phyloP scores from a whole-genome alignment of 2,329 filamentous ascomycete species.

The Pochonia chlamydosporia region DNA sequence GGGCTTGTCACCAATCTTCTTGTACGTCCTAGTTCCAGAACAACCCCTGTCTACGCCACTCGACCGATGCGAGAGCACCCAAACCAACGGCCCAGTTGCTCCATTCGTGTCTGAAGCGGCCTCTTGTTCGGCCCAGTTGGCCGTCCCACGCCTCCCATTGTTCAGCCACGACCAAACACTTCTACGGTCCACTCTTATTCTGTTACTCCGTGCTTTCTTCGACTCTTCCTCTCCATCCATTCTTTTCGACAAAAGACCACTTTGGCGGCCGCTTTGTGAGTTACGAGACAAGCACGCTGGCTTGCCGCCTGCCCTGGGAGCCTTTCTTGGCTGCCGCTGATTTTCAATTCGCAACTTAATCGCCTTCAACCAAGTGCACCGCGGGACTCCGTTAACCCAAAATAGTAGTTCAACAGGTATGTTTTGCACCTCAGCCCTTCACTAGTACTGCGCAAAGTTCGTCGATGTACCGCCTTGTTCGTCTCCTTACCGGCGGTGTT shows the following conservation, averaged over 20 bases:
- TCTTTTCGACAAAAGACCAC: neutral
- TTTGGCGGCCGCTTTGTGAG: neutral
- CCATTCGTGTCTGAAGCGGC: neutral
- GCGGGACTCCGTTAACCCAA: no score
- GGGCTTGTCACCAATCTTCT: no score
- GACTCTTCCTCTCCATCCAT: conserved; percentile 1
- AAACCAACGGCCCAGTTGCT: neutral
- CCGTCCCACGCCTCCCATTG: neutral
- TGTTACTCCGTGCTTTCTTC: neutral
- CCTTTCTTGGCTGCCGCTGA: neutral
- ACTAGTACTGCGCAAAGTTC: neutral
- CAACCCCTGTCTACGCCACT: no score
- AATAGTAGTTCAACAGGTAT: neutral
- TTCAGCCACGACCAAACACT: neutral
- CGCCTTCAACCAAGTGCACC: neutral
- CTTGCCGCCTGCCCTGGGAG: neutral
- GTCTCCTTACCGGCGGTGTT: conserved; percentile 1
- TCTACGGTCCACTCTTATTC: conserved; percentile 1
- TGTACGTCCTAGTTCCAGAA: no score
- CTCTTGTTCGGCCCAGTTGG: neutral
- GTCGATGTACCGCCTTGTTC: neutral
- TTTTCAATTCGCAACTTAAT: neutral
- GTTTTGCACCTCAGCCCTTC: neutral
- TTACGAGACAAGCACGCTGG: neutral
- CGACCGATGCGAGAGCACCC: no score